Conservation (phyloP, 305 asterid genomes). For the Rubia occidens region DNA sequence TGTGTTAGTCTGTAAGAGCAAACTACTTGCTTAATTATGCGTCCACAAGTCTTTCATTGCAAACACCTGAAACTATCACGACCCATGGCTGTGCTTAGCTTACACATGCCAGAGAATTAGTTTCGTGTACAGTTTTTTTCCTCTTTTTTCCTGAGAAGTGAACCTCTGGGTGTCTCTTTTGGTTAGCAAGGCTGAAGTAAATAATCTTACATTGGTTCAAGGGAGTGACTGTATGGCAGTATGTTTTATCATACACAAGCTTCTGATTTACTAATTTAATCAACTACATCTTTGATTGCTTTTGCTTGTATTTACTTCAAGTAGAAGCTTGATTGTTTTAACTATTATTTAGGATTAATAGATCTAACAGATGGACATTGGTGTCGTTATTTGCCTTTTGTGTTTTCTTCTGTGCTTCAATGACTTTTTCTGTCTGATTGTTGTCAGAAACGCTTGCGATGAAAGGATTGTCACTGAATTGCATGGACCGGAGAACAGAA, state of each 20-base stretch:
- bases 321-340: background rate
- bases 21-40: background rate
- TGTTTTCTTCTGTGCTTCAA: background rate
- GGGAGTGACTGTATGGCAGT: background rate
- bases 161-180: background rate
- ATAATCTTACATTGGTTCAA: background rate
- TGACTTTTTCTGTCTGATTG: slow-evolving; percentile 19
- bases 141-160: background rate
- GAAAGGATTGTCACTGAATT: slow-evolving; percentile 94
- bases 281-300: background rate
- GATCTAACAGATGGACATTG: background rate
- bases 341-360: background rate
- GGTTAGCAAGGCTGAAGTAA: background rate
- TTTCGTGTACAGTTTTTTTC: background rate
- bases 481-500: slow-evolving; percentile 96
- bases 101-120: background rate
- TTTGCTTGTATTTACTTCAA: background rate
- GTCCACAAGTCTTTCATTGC: background rate
- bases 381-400: background rate
- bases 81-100: background rate
- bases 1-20: background rate
- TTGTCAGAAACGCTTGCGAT: slow-evolving; percentile 82
- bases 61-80: background rate
- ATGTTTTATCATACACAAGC: background rate
- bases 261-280: background rate